Base-by-base conservation (phyloP, 257 asterid species). In the Scutellaria barbata region DNA sequence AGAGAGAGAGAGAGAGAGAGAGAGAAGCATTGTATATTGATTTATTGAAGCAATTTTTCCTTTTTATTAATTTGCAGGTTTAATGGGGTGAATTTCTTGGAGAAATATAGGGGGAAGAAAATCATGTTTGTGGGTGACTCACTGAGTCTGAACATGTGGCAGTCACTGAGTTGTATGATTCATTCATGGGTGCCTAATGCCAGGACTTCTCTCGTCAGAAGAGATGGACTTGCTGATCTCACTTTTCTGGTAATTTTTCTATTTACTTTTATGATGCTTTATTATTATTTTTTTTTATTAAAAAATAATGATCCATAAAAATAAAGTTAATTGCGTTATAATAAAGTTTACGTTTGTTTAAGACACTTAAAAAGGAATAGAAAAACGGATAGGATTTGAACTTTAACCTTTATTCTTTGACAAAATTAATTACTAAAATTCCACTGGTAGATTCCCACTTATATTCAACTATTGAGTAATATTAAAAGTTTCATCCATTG, bases 81-180 rank as follows among this genome's bases (percentile, higher is more conserved):
- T 75, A 84, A 89, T 80, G 98, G 98, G 77, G 5, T 75, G 87
- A 20, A 11, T 57, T 89, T 94, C 80, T 78, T 94, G 95, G 90
- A 86, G 85, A 91, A 79, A 75, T 83, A 76, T 72, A 89, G 93
- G 79, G 98, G 99, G 56, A 94, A 89, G 87, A 89, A 87, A 81
- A 87, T 94, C 25, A 91, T 94, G 97, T 94, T 91, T 53, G 99
- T 94, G 43, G 99, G 99, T 1, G 99, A 94, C 76, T 94, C 99
- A 72, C 76, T 94, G 88, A 91, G 99, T 86, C 76, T 83, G 78
- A 94, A 94, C 85, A 91, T 91, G 88, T 94, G 99, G 99, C 87
- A 91, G 41, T 94, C 99, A 9, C 72, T 94, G 82, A 87, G 95
- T 81, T 94, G 99, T 83, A 81, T 92, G 96, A 82, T 94, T 66